A percentile compares a stretch with the other conserved stretches of the same genome.
Conservation (phyloP, 1,284 basidiomycete genomes). For the Nidula niveotomentosa region DNA sequence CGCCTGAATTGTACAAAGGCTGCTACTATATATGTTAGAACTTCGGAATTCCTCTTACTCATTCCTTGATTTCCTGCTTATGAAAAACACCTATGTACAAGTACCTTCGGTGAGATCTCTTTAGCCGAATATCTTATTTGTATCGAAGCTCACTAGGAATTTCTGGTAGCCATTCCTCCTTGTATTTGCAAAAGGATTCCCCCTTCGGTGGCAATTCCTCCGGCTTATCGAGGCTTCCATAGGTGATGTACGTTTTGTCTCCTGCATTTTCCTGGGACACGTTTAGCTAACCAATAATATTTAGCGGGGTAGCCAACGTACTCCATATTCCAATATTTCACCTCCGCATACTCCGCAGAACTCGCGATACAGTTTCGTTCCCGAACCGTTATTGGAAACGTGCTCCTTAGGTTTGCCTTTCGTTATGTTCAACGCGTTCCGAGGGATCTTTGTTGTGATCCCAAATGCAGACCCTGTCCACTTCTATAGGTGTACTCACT, state of each 20-base stretch:
- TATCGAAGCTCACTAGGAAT: constrained; percentile 11
- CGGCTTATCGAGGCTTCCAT: constrained; percentile 13
- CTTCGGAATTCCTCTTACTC: background rate
- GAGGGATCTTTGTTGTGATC: constrained; percentile 15
- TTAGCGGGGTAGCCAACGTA: background rate
- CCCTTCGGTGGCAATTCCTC: constrained; percentile 13
- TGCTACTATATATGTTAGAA: background rate
- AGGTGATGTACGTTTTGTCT: constrained; percentile 12
- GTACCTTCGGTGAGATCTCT: background rate
- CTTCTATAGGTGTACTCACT: constrained; percentile 3
- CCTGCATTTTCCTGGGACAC: constrained; percentile 9
- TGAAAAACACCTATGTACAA: constrained; percentile 7
- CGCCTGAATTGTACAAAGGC: too few species aligned
- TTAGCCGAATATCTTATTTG: background rate
- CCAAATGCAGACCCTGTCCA: constrained; percentile 15
- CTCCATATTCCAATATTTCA: constrained; percentile 14
- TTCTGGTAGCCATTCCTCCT: constrained; percentile 14
- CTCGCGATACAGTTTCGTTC: constrained; percentile 12
- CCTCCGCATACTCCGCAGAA: constrained; percentile 15
- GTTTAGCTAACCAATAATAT: background rate
- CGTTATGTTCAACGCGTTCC: constrained; percentile 7
- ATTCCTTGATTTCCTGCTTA: constrained; percentile 13
- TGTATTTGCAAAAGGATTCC: constrained; percentile 15
- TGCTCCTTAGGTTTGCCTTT: constrained; percentile 9
- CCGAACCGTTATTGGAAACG: constrained; percentile 11